Base-by-base conservation (phyloP, 148 eudicot genomes). In the Polygonum aviculare region DNA sequence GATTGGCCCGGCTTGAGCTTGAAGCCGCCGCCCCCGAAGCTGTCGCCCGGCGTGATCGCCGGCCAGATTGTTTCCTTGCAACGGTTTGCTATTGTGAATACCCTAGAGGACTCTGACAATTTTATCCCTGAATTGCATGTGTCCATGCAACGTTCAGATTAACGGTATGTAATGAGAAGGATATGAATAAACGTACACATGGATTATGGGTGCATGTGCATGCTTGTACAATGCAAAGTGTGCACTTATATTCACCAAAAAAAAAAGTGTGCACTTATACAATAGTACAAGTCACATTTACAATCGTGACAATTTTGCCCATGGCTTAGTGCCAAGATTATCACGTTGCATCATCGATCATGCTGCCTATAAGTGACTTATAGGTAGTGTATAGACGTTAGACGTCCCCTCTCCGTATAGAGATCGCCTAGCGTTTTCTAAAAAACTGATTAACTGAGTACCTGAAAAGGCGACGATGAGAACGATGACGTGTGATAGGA, bases 1-100 rank as follows among this genome's bases (percentile, higher is more conserved):
- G 91, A 78, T 57, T 88, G 84, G 9, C 85, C 84, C 1, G 84
- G 50, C 16, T 77, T 85, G 11, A 90, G 75, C 15, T 52, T 60
- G 57, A 88, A 90, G 2, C 94, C 94, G 21, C 94, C 94, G 2
- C 88, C 87, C n/a, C 76, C 79, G 45, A 88, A 88, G 82, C 51
- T 82, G 11, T 77, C 82, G 0, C 91, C 91, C 0, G 94, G 94
- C 6, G 77, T 75, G 8, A 85, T 76, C 0, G 90, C 94, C 0
- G 94, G 94, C 94, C 94, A 90, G 73, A 90, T 86, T 72, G 94
- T 88, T 19, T 88, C 89, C 38, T 79, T 77, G 81, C 94, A 90
- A 40, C 82, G 74, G 83, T 90, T 90, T 51, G 82, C 77, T 15
- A 89, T 70, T 4, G 90, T 89, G 85, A 89, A 85, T 3, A 85